phyloP scores from a whole-genome alignment of 306 rosid genomes.

The Ziziphus jujuba region DNA sequence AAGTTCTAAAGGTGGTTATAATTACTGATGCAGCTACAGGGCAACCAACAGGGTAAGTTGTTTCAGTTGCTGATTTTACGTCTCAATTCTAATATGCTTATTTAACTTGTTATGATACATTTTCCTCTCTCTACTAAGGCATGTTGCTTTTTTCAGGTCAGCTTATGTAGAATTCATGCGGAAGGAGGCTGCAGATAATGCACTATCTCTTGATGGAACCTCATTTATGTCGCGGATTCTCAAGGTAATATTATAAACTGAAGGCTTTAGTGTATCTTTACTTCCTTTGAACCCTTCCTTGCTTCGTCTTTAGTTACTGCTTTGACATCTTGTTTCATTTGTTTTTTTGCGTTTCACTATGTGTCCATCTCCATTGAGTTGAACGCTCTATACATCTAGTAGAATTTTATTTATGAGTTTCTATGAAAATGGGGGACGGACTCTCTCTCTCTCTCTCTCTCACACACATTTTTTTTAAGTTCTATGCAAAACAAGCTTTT shows the following conservation, averaged over 20 bases:
- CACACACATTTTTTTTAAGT: background rate
- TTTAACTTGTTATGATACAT: background rate
- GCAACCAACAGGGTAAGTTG: constrained; percentile 81
- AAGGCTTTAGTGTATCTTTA: background rate
- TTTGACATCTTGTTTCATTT: background rate
- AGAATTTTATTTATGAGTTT: too few relatives aligned
- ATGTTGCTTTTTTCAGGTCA: constrained; percentile 60
- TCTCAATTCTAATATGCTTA: background rate
- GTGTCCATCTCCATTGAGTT: too few relatives aligned
- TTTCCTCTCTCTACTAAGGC: constrained; percentile 22
- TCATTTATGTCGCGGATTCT: constrained; percentile 93
- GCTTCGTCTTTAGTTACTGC: background rate
- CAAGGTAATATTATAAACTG: constrained; percentile 55
- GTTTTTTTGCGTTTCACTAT: background rate
- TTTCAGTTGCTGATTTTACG: constrained; percentile 21
- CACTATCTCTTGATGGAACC: constrained; percentile 86
- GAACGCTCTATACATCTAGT: too few relatives aligned
- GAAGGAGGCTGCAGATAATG: constrained; percentile 86
- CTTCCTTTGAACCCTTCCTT: background rate
- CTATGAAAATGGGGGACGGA: too few relatives aligned
- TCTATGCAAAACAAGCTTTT: too few relatives aligned
- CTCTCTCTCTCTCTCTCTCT: background rate
- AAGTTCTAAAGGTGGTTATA: constrained; percentile 73
- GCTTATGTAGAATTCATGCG: constrained; percentile 94
- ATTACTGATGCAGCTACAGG: constrained; percentile 79